phyloP scores from a whole-genome alignment of 1,284 basidiomycete species.

The Lignosus rhinocerotis region DNA sequence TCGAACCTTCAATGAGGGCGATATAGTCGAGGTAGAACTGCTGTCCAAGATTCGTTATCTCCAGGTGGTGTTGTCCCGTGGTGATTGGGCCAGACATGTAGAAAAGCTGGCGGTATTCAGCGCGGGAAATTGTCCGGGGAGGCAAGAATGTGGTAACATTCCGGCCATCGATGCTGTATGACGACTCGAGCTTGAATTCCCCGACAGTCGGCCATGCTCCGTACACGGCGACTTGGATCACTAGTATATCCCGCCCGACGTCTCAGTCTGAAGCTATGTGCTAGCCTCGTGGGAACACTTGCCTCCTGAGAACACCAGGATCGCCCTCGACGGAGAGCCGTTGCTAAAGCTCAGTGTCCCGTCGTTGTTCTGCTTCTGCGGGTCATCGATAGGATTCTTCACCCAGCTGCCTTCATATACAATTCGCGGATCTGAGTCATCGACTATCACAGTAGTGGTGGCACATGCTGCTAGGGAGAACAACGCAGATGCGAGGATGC shows the following conservation, averaged over 20 bases:
- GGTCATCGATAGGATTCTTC: neutral
- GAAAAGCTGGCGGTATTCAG: neutral
- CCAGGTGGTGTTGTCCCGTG: neutral
- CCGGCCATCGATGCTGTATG: neutral
- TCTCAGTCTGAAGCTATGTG: too few relatives aligned
- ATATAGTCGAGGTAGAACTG: neutral
- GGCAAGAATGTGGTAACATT: neutral
- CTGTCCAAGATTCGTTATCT: neutral
- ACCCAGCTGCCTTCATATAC: neutral
- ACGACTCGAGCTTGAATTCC: neutral
- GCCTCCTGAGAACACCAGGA: neutral
- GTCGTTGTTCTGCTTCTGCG: neutral
- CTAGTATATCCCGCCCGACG: neutral
- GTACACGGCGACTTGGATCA: neutral
- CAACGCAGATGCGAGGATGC: too few relatives aligned
- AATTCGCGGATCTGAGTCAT: neutral
- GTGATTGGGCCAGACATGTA: neutral
- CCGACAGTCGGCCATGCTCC: neutral
- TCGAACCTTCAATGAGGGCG: neutral
- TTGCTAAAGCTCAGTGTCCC: neutral
- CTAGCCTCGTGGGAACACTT: neutral
- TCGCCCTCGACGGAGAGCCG: neutral
- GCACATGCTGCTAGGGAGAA: too few relatives aligned
- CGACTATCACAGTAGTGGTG: neutral
- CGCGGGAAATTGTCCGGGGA: neutral